Evolutionary conservation across 2,329 filamentous ascomycete genomes (phyloP), one percentile per base, ranked within the genome.

Genomic region (Ascochyta koolunga): DNA sequence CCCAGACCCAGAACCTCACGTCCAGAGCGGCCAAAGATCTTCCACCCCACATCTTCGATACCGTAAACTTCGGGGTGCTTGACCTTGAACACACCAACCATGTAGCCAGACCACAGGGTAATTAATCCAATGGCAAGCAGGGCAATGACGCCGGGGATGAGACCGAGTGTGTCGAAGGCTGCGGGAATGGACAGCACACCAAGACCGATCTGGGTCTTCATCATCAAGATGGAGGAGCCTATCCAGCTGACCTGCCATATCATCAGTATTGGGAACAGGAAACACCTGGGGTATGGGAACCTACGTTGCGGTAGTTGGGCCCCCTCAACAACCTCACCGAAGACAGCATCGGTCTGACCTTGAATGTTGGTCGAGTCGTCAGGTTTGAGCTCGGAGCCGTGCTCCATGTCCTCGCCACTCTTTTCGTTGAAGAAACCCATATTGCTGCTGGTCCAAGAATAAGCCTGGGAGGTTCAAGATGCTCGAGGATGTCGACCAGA

Each of bases 41-140:
- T 77, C 39, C 68, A 68, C 13, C 82, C 82, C 0, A 80, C 82
- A 59, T 84, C 82, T 33, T 82, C 82, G 73, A 84, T 83, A 46
- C 78, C 79, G 61, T 84, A 83, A 4, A 84, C 81, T 56, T 82
- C 74, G 1, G 79, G 79, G 61, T 83, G 82, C 7, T 74, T 70
- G 16, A 82, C 59, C 63, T 84, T 84, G 71, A 84, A 84, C 16
- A 69, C 59, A 11, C 78, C 79, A 11, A 82, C 72, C 22, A 80
- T 77, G 56, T 79, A 80, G 45, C 74, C 70, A 1, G 78, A 79
- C 79, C 79, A 82, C 1, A 77, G 77, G 0, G 78, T 80, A 54
- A 81, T 78, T 19, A 32, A 50, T 1, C 69, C 74, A 19, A 80
- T 71, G 1, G 53, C 48, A 8, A 71, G 32, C n/a, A 82, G 67